These are phyloP conservation scores for Eimeria maxima DNA, from an alignment of 169 alveolate genomes.

Conservation along the genomic window DNA sequence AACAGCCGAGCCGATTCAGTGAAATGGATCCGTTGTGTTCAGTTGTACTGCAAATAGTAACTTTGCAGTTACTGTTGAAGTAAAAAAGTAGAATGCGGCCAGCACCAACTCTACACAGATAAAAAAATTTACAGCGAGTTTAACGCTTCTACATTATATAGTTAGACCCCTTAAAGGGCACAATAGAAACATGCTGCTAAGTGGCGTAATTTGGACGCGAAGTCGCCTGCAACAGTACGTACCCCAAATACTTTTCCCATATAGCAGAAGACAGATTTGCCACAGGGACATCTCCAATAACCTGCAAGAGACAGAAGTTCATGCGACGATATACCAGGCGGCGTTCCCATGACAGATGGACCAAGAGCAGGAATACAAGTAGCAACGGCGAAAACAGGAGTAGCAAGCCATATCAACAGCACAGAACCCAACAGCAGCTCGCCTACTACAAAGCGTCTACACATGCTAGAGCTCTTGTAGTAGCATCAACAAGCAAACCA, in stretches of 20 bases:
- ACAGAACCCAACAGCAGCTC: not conserved
- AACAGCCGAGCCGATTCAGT: too few relatives aligned
- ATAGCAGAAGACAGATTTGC: constrained; percentile 47
- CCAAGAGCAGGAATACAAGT: not conserved
- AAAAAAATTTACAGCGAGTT: not conserved
- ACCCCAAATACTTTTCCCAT: constrained; percentile 67
- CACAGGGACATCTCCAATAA: constrained; percentile 63
- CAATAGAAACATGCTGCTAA: not conserved
- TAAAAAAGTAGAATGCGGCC: not conserved
- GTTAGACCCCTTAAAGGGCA: not conserved
- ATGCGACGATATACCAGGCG: not conserved
- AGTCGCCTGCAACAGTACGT: not conserved
- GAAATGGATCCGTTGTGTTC: not conserved
- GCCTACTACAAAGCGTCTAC: not conserved
- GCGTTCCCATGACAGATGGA: not conserved
- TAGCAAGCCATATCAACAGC: not conserved
- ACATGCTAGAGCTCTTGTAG: not conserved
- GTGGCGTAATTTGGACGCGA: not conserved
- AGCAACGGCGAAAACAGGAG: not conserved
- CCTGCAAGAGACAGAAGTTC: not conserved
- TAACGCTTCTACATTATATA: not conserved
- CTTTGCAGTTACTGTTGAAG: not conserved
- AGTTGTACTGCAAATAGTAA: too few relatives aligned
- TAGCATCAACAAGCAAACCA: not conserved
- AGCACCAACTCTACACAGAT: not conserved